Evolutionary conservation across 1,284 basidiomycete genomes (phyloP), one percentile per base, ranked within the genome.

Genomic region (Bondarzewia mesenterica): DNA sequence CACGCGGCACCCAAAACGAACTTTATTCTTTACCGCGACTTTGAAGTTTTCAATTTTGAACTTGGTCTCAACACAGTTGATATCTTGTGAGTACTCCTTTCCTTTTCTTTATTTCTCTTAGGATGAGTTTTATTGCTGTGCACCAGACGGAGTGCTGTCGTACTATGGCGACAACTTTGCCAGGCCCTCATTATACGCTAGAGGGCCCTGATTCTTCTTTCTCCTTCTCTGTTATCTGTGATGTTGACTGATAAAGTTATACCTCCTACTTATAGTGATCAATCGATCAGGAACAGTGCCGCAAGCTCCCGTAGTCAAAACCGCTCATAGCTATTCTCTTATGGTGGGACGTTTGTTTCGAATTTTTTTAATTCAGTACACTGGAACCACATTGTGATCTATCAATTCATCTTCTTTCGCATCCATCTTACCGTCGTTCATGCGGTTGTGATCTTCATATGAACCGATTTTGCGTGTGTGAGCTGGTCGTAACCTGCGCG

Each of bases 401-500:
- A n/a, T n/a, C n/a, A 10, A 40, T 40, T 12, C 38, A 18, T 40
- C 21, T 22, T 40, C 10, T 40, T 12, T 22, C 21, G n/a, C 32
- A 35, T 35, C n/a, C 32, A 35, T 35, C 20, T 22, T 18, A 8
- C 15, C 23, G n/a, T 16, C 25, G 10, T 46, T 51, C 44, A 52
- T 25, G 43, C 26, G 18, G 73, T 82, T 56, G 74, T 75, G 50
- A 84, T 74, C 67, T 87, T 88, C 80, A 86, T 83, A 59, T 88
- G 79, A n/a, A 90, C 75, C 1, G 75, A 80, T 66, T 90, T 89
- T 10, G 81, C 77, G 52, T 81, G 69, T 5, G 88, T 90, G 21
- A 89, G 74, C 55, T 88, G 85, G 59, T 89, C 85, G 59, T 83
- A 90, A 1, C 85, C 85, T 87, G 45, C 25, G n/a, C n/a, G 39